Evolutionary conservation across 2,329 filamentous ascomycete species (phyloP), one percentile per base, ranked within the genome.

Genomic region (Aquanectria penicillioides): DNA sequence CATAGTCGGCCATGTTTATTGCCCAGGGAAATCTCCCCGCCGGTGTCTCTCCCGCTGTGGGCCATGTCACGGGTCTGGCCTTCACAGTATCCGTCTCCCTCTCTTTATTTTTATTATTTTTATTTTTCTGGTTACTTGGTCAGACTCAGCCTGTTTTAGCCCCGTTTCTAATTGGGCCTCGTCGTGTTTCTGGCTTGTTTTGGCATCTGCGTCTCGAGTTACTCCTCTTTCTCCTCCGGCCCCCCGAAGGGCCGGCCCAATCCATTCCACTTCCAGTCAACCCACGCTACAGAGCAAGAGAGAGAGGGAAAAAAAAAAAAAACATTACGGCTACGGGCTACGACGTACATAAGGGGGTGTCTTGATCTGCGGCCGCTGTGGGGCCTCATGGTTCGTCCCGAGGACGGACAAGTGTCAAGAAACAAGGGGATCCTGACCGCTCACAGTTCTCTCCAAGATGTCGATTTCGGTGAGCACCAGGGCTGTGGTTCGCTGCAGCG

Each of bases 361-460:
- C 72, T 73, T 67, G 72, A 74, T 73, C 70, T 76, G 76, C 77
- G 75, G 74, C 75, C 76, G 68, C 60, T 72, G 76, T 77, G 74
- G 77, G 73, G 69, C 73, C 48, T 70, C 61, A 70, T 77, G 69
- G 72, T 76, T 77, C 73, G 72, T 77, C 70, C 73, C 71, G 68
- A 71, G 59, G 69, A 63, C 65, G 66, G 71, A 74, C 72, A 75
- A 75, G 68, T 75, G 74, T 77, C 73, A 75, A 63, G 61, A 67
- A 65, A 66, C 69, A 67, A 71, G 69, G 67, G 66, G 55, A 70
- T 67, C 63, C 69, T 65, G 61, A 69, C 70, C 64, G 69, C 71
- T 69, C 63, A 63, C 61, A 64, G 60, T 64, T 46, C 61, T 64
- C 60, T 57, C 61, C 57, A 40, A 57, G 53, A 57, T 66, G 71